Evolutionary conservation across 768 basidiomycete species (phyloP).

Genomic region (Dacryopinax spathularia): DNA sequence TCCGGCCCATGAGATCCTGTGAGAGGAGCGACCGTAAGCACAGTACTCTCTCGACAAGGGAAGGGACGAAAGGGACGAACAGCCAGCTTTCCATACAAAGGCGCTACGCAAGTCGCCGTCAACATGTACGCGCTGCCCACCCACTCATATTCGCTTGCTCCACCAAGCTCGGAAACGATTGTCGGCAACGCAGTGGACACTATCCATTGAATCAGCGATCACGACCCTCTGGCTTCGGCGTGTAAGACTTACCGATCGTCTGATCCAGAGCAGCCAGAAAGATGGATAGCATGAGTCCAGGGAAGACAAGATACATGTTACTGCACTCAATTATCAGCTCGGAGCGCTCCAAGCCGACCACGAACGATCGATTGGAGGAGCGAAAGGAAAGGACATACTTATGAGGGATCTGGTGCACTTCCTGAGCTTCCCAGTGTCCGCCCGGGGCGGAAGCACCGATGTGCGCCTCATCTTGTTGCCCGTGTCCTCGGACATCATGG

Average conservation of each 20-base stretch:
- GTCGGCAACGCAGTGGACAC: slow-evolving; percentile 66
- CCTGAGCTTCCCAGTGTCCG: slow-evolving; percentile 4
- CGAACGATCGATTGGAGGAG: no score
- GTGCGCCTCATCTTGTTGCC: no score
- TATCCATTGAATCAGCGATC: background rate
- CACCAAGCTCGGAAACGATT: slow-evolving; percentile 50
- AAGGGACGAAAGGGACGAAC: slow-evolving; percentile 30
- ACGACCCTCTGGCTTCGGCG: slow-evolving; percentile 27
- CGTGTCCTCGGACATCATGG: no score
- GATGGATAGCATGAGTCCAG: slow-evolving; percentile 6
- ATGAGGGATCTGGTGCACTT: slow-evolving; percentile 8
- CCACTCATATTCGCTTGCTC: slow-evolving; percentile 54
- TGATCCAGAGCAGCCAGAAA: slow-evolving; percentile 35
- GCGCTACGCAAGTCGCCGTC: slow-evolving; percentile 39
- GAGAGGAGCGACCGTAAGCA: no score
- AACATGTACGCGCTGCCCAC: slow-evolving; percentile 59
- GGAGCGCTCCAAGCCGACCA: no score
- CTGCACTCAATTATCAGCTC: background rate
- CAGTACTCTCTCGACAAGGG: no score
- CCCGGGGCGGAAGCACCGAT: no score
- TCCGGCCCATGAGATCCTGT: slow-evolving; percentile 33
- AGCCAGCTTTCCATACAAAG: slow-evolving; percentile 66
- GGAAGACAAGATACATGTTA: slow-evolving; percentile 12
- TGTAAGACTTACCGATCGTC: slow-evolving; percentile 9
- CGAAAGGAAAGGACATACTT: slow-evolving; percentile 1